Evolutionary conservation across 139 green algal species (phyloP).

Genomic region (Closterium sp.): DNA sequence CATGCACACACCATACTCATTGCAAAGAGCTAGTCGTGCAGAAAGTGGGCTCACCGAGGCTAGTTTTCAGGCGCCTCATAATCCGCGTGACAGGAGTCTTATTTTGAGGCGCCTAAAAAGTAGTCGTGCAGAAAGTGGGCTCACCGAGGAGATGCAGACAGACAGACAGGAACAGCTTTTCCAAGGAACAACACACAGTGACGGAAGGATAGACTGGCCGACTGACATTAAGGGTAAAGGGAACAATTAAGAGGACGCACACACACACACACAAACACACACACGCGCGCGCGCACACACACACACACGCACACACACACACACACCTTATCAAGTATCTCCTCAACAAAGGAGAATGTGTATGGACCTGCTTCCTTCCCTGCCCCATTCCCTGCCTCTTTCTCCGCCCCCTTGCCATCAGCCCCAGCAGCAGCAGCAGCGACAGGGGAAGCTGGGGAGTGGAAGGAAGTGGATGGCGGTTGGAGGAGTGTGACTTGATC

Average conservation of each 20-base stretch:
- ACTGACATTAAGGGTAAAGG: no score
- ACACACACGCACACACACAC: no score
- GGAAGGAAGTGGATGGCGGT: neutral
- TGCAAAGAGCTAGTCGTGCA: neutral
- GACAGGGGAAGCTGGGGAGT: neutral
- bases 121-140: no score
- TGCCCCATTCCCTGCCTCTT: neutral
- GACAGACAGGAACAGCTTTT: no score
- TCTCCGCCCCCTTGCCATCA: neutral
- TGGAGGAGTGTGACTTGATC: neutral
- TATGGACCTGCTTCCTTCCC: neutral
- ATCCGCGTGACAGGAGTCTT: no score
- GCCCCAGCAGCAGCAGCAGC: neutral
- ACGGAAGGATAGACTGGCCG: no score
- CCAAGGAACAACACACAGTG: no score
- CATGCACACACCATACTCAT: neutral
- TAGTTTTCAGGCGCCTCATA: neutral
- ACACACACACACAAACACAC: no score
- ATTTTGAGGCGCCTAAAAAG: neutral
- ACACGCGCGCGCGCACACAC: no score
- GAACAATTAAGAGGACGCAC: no score
- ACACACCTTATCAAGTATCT: neutral
- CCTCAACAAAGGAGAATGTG: neutral
- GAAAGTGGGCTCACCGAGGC: no score
- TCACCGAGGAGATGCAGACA: no score